phyloP scores from a whole-genome alignment of 371 early-diverging fungal species.

The Mucor mucedo region DNA sequence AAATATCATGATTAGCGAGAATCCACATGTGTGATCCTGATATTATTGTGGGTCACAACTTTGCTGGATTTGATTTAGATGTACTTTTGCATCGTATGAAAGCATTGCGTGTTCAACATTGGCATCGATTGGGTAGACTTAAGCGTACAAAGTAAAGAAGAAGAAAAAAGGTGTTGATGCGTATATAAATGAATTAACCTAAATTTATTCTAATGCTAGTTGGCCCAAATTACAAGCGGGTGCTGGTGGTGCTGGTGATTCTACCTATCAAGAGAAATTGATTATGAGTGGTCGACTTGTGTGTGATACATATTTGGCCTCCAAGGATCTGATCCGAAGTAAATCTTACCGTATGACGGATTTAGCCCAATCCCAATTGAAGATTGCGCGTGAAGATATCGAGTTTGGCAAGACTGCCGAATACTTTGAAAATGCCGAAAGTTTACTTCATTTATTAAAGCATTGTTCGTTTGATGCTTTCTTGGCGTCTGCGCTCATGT shows the following conservation, averaged over 20 bases:
- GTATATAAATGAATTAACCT: background rate
- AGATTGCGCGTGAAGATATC: conserved; percentile 84
- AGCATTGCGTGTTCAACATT: conserved; percentile 66
- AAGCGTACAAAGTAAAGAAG: conserved; percentile 70
- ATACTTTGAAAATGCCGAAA: conserved; percentile 67
- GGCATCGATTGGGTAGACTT: conserved; percentile 78
- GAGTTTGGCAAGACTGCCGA: conserved; percentile 79
- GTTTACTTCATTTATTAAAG: conserved; percentile 72
- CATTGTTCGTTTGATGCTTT: conserved; percentile 88
- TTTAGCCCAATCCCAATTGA: conserved; percentile 78
- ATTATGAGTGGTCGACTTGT: conserved; percentile 91
- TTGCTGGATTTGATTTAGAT: conserved; percentile 94
- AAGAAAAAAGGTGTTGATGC: background rate
- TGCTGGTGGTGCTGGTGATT: conserved; percentile 85
- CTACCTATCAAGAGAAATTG: conserved; percentile 71
- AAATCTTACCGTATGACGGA: conserved; percentile 87
- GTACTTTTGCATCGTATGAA: conserved; percentile 96
- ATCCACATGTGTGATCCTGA: conserved; percentile 89
- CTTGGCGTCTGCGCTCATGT: conserved; percentile 83
- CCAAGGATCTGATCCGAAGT: conserved; percentile 87
- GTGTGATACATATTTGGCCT: conserved; percentile 93
- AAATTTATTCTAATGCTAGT: conserved; percentile 16
- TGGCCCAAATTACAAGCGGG: conserved; percentile 86
- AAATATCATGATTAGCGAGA: conserved; percentile 48
- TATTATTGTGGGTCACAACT: conserved; percentile 96